Base-by-base conservation (phyloP, 306 rosid genomes). In the Ammopiptanthus mongolicus region DNA sequence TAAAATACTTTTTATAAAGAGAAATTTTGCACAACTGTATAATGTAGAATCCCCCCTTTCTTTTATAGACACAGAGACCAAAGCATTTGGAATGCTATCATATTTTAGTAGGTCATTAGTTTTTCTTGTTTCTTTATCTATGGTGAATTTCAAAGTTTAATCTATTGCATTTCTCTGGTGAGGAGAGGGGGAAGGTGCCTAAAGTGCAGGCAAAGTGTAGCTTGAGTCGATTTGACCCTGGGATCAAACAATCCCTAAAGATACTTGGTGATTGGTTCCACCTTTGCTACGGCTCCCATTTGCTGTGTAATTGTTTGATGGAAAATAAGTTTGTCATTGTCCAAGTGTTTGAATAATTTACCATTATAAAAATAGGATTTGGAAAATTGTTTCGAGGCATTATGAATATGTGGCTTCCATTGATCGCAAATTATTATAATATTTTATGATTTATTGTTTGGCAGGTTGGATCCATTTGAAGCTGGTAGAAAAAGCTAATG, bases 401-500 rank as follows among this genome's bases (percentile, higher is more conserved):
- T 25, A 39, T 69, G 60, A 18, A 36, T 47, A 17, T 21, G 23
- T 22, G 74, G 65, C 29, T 80, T 74, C 64, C 48, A 10, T 57
- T n/a, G n/a, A n/a, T n/a, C n/a, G n/a, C n/a, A n/a, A n/a, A n/a
- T n/a, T n/a, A n/a, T n/a, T n/a, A n/a, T n/a, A n/a, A n/a, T n/a
- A n/a, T n/a, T n/a, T n/a, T n/a, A n/a, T n/a, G n/a, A n/a, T n/a
- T 36, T 21, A 46, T 72, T 71, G 52, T 59, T 75, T 83, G 84
- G 80, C 86, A 95, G 97, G 99, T 80, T 92, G 97, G 97, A 60
- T 85, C 61, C 97, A 95, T 51, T 76, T 95, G 86, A 95, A 95
- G 88, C 87, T 95, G 68, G 87, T 90, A 63, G 96, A 90, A 88
- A 90, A 87, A 74, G 98, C 97, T 65, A 90, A 90, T 75, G 90